phyloP scores from a whole-genome alignment of 305 asterid species.

The Lippia alba region DNA sequence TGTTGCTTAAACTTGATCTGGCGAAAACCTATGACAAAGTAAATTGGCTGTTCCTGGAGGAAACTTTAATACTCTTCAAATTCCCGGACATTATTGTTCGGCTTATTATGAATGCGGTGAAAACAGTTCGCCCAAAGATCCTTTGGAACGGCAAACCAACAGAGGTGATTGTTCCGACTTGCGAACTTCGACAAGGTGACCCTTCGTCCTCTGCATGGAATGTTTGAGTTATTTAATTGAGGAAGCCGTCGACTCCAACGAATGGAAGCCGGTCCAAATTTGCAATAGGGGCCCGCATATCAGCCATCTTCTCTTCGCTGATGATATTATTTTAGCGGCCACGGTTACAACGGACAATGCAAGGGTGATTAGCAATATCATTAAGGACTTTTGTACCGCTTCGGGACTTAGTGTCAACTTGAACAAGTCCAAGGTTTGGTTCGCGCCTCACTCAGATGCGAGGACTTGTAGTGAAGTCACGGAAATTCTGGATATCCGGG shows the following conservation, averaged over 20 bases:
- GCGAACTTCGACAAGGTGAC: neutral
- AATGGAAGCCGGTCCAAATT: neutral
- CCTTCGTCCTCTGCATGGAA: neutral
- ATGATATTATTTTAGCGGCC: neutral
- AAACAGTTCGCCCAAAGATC: neutral
- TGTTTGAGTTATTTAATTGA: neutral
- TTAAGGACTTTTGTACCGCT: neutral
- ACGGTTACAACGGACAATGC: neutral
- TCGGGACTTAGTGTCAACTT: neutral
- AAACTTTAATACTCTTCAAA: neutral
- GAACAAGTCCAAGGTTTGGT: neutral
- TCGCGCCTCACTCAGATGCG: neutral
- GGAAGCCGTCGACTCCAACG: neutral
- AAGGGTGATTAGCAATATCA: too few relatives aligned
- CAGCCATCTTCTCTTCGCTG: neutral
- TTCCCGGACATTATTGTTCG: neutral
- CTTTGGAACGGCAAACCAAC: neutral
- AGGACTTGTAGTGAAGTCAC: too few relatives aligned
- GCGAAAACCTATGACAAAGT: neutral
- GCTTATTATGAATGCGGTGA: neutral
- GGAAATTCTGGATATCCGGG: too few relatives aligned
- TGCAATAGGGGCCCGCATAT: neutral
- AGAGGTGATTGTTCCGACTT: neutral
- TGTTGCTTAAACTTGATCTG: neutral
- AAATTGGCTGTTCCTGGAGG: neutral